Percentiles rank a stretch among this genome's conserved stretches.
Conservation (phyloP, 1,284 basidiomycete species). For the Fomitopsis palustris region DNA sequence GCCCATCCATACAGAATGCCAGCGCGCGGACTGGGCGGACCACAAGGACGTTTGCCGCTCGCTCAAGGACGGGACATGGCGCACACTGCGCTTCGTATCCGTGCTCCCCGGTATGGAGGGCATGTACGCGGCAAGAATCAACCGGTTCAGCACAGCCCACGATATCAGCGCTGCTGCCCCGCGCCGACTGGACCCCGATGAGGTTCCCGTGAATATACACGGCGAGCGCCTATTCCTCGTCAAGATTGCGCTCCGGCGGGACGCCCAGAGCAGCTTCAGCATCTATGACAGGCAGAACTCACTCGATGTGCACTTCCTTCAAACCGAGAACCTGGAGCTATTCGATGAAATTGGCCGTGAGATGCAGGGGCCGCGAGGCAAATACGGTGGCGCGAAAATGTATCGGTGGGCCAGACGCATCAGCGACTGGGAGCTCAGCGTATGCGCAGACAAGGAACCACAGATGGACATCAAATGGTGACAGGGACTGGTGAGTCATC, state of each 20-base stretch:
- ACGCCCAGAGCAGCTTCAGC: constrained; percentile 21
- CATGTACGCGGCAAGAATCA: constrained; percentile 8
- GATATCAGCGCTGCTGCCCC: background rate
- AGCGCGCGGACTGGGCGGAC: constrained; percentile 35
- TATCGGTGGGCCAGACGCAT: constrained; percentile 30
- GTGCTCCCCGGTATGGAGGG: constrained; percentile 11
- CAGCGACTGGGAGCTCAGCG: constrained; percentile 23
- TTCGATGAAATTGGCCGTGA: constrained; percentile 18
- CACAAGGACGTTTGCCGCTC: constrained; percentile 37
- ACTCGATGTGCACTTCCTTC: constrained; percentile 30
- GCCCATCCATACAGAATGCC: constrained; percentile 34
- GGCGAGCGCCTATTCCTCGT: constrained; percentile 35
- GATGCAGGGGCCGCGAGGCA: constrained; percentile 15
- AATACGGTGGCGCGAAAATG: constrained; percentile 24
- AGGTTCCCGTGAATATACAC: constrained; percentile 30
- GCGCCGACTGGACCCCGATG: background rate
- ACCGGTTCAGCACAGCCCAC: constrained; percentile 4
- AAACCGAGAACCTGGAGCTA: constrained; percentile 7
- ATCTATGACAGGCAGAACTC: constrained; percentile 40
- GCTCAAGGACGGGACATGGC: constrained; percentile 38
- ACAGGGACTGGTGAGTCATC: background rate
- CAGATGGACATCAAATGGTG: constrained; percentile 20
- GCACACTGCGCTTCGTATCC: constrained; percentile 31
- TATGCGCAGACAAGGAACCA: constrained; percentile 24
- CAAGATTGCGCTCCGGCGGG: constrained; percentile 22